Evolutionary conservation across 805 yeast genomes (phyloP).

Genomic region (Yarrowia osloensis): DNA sequence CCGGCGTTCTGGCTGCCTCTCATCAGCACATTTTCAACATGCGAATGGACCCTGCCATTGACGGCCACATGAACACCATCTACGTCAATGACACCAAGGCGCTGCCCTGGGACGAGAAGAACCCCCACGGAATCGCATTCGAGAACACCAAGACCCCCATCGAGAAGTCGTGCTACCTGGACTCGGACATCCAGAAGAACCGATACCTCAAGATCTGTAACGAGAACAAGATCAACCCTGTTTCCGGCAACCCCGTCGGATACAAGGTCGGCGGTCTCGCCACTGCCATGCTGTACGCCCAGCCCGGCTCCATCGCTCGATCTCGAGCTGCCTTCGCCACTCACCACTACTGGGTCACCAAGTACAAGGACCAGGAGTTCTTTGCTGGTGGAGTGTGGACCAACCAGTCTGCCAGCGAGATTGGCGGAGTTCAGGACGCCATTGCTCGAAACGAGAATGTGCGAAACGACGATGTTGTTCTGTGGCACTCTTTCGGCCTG

Average conservation of each 20-base stretch:
- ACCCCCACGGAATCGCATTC: slow-evolving; percentile 73
- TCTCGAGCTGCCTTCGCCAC: slow-evolving; percentile 77
- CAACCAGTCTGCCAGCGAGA: slow-evolving; percentile 70
- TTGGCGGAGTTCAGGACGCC: slow-evolving; percentile 73
- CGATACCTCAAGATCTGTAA: slow-evolving; percentile 76
- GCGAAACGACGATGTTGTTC: slow-evolving; percentile 73
- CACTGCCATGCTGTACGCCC: slow-evolving; percentile 72
- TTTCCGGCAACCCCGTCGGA: slow-evolving; percentile 73
- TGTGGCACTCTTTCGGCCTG: slow-evolving; percentile 80
- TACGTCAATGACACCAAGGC: slow-evolving; percentile 68
- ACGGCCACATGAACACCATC: slow-evolving; percentile 76
- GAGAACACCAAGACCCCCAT: slow-evolving; percentile 61
- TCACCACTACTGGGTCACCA: slow-evolving; percentile 79
- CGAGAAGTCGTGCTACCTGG: slow-evolving; percentile 70
- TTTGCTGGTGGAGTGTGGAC: slow-evolving; percentile 87
- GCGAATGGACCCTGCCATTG: slow-evolving; percentile 80
- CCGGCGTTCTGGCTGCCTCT: slow-evolving; percentile 79
- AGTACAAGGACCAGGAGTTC: slow-evolving; percentile 68
- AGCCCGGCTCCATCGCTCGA: slow-evolving; percentile 61
- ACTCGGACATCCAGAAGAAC: slow-evolving; percentile 74
- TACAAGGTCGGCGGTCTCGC: slow-evolving; percentile 78
- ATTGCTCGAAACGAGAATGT: slow-evolving; percentile 60
- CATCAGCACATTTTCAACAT: slow-evolving; percentile 80
- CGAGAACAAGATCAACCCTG: slow-evolving; percentile 68
- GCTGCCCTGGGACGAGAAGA: slow-evolving; percentile 56